Evolutionary conservation across 2,329 filamentous ascomycete genomes (phyloP).

Genomic region (Aspergillus hortae): DNA sequence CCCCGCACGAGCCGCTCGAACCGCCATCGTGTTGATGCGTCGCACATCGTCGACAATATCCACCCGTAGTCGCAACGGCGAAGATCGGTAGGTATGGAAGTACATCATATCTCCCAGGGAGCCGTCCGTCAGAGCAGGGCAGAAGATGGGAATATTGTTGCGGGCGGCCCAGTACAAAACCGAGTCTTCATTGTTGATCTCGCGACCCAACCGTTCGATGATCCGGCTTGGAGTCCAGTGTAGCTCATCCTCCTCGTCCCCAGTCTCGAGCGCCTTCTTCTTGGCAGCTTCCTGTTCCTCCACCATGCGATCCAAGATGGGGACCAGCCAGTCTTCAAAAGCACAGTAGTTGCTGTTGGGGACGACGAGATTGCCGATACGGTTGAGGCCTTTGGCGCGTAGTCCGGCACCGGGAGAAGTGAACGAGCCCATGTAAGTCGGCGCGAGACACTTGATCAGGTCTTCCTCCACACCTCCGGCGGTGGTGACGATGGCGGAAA

Average conservation of each 20-base stretch:
- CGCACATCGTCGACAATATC: constrained; percentile 95
- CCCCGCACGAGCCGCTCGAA: constrained; percentile 80
- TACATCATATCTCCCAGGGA: constrained; percentile 97
- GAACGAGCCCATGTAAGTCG: constrained; percentile 90
- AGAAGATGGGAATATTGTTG: constrained; percentile 96
- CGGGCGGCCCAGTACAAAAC: constrained; percentile 98
- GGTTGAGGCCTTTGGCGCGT: constrained; percentile 82
- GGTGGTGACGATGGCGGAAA: constrained; percentile 91
- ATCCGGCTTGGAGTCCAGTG: constrained; percentile 94
- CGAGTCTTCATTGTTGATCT: constrained; percentile 87
- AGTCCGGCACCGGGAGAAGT: constrained; percentile 71
- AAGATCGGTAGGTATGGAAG: constrained; percentile 92
- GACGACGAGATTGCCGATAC: constrained; percentile 92
- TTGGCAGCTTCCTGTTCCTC: constrained; percentile 84
- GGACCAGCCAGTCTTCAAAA: constrained; percentile 97
- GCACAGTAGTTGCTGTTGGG: constrained; percentile 97
- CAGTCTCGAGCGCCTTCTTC: constrained; percentile 44
- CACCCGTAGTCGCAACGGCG: constrained; percentile 74
- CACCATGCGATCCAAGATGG: constrained; percentile 91
- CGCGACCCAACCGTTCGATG: constrained; percentile 82
- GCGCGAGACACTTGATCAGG: constrained; percentile 94
- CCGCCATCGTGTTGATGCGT: constrained; percentile 85
- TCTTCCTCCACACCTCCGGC: constrained; percentile 96
- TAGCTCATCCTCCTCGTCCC: constrained; percentile 60
- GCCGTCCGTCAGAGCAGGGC: constrained; percentile 90